Conservation (phyloP, 2,329 filamentous ascomycete species). For the Juglanconis oblonga region DNA sequence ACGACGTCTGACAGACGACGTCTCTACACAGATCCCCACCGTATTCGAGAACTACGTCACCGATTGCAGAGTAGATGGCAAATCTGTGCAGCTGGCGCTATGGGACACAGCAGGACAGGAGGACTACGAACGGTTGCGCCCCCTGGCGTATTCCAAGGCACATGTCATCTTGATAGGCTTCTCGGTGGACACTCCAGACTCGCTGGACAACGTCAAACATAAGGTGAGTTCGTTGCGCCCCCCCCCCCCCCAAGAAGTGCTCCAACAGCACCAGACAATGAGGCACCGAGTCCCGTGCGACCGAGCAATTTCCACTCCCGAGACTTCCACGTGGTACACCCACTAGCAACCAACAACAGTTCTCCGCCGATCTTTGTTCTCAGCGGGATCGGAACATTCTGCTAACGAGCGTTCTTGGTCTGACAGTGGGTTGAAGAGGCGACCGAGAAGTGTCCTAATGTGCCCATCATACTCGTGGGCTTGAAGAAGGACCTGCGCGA, state of each 20-base stretch:
- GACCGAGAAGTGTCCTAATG: constrained; percentile 82
- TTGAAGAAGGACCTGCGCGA: constrained; percentile 97
- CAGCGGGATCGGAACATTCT: background rate
- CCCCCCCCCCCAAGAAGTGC: background rate
- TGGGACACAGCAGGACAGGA: constrained; percentile 99
- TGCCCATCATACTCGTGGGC: constrained; percentile 93
- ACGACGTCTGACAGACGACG: constrained; percentile 9
- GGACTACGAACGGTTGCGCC: constrained; percentile 94
- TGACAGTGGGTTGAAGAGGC: constrained; percentile 92
- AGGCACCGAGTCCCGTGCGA: constrained; percentile 3
- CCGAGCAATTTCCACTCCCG: constrained; percentile 1
- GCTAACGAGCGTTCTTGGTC: background rate
- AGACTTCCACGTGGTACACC: constrained; percentile 4
- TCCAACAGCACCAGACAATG: background rate
- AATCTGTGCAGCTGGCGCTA: constrained; percentile 94
- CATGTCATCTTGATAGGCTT: constrained; percentile 97
- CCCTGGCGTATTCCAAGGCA: constrained; percentile 93
- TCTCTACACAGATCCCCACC: constrained; percentile 70
- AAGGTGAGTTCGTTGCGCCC: constrained; percentile 64
- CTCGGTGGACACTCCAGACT: constrained; percentile 91
- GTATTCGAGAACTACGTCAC: constrained; percentile 99
- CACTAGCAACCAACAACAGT: background rate
- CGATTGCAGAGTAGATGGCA: constrained; percentile 96
- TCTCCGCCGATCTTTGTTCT: background rate
- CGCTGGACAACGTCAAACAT: constrained; percentile 95